Percentiles rank a stretch among this genome's conserved stretches.
These are phyloP conservation scores for Crataegus laevigata DNA, from an alignment of 306 rosid genomes.

Conservation along the genomic window DNA sequence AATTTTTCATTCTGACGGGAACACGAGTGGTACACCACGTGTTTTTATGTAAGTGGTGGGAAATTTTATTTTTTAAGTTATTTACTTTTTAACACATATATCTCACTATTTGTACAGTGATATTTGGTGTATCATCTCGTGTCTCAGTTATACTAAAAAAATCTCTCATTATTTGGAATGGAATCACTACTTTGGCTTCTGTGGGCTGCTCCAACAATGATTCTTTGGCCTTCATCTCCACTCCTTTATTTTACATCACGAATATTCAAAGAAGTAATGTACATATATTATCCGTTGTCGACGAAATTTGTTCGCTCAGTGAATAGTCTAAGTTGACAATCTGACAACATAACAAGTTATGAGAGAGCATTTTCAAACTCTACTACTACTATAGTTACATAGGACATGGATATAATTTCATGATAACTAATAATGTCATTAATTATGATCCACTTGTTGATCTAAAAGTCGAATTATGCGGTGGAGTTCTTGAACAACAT, in stretches of 20 bases:
- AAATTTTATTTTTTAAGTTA: too few relatives aligned
- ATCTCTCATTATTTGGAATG: too few relatives aligned
- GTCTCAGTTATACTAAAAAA: too few relatives aligned
- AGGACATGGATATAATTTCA: background rate
- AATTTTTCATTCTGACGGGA: too few relatives aligned
- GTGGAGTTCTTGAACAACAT: constrained; percentile 56
- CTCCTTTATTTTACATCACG: constrained; percentile 17
- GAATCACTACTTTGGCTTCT: constrained; percentile 35
- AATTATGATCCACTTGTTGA: constrained; percentile 16
- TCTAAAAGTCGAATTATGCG: constrained; percentile 42
- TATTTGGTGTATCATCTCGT: too few relatives aligned
- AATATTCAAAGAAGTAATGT: constrained; percentile 20
- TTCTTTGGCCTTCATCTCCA: constrained; percentile 13
- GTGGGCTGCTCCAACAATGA: constrained; percentile 6
- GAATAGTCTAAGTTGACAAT: background rate
- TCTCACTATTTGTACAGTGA: too few relatives aligned
- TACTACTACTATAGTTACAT: background rate
- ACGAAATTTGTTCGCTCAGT: too few relatives aligned
- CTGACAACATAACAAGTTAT: background rate
- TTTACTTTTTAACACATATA: too few relatives aligned
- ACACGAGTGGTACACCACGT: too few relatives aligned
- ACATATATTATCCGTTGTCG: background rate
- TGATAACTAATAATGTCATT: constrained; percentile 4
- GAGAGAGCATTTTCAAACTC: background rate
- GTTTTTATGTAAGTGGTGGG: too few relatives aligned